These are phyloP conservation scores for Cercospora brassicicola DNA, from an alignment of 2,329 filamentous ascomycete species.

Conservation along the genomic window DNA sequence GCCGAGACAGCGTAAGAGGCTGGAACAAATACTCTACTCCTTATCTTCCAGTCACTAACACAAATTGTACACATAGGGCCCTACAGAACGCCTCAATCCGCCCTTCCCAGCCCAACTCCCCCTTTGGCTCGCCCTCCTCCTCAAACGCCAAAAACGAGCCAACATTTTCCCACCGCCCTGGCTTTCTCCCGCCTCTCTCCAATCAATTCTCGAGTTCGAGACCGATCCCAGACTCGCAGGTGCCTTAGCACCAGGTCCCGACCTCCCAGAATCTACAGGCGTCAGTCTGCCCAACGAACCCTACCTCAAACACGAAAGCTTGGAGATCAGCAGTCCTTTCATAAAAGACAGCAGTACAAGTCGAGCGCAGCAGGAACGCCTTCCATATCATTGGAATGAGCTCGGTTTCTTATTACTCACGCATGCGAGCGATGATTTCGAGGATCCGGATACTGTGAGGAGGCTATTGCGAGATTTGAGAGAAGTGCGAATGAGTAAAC, in stretches of 20 bases:
- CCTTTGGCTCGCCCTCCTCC: conserved; percentile 89
- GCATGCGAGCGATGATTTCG: conserved; percentile 79
- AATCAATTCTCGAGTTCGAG: conserved; percentile 76
- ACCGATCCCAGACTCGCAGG: conserved; percentile 65
- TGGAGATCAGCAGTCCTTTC: conserved; percentile 65
- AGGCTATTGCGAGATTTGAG: conserved; percentile 76
- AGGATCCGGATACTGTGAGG: conserved; percentile 70
- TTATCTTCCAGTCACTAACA: conserved; percentile 1
- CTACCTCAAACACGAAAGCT: conserved; percentile 31
- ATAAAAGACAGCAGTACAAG: conserved; percentile 69
- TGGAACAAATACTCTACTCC: conserved; percentile 10
- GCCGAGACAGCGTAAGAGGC: conserved; percentile 29
- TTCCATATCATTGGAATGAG: conserved; percentile 97
- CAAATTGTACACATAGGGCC: conserved; percentile 59
- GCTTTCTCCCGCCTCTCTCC: conserved; percentile 75
- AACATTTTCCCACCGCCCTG: conserved; percentile 91
- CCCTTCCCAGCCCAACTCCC: conserved; percentile 78
- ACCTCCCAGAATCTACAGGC: conserved; percentile 56
- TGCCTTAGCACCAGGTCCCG: conserved; percentile 75
- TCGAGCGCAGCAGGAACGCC: conserved; percentile 63
- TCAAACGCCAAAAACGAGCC: conserved; percentile 90
- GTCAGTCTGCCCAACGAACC: conserved; percentile 30
- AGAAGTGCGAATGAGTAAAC: conserved; percentile 86
- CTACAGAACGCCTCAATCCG: conserved; percentile 72
- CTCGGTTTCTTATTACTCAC: conserved; percentile 83